phyloP scores from a whole-genome alignment of 2,329 filamentous ascomycete species.

The Neonectria faginata region DNA sequence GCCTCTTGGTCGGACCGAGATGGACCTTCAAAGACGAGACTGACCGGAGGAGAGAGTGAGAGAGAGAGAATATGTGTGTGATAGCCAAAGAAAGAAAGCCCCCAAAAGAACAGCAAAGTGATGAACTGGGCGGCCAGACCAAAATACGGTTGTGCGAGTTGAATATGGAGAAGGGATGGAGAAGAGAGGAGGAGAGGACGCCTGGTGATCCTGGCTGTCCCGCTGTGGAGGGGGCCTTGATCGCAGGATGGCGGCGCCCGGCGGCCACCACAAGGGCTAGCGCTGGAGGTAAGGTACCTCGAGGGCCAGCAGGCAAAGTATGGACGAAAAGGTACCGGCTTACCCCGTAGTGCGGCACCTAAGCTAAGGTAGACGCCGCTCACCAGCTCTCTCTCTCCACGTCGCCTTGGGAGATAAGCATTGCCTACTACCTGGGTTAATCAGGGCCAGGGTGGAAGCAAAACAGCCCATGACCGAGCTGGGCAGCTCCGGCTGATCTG shows the following conservation, averaged over 20 bases:
- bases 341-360: not conserved
- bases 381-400: conserved; percentile 34
- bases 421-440: conserved; percentile 1
- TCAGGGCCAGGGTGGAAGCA: conserved; percentile 26
- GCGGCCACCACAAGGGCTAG: conserved; percentile 9
- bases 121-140: not conserved
- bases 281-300: conserved; percentile 9
- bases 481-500: conserved; percentile 13
- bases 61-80: conserved; percentile 30
- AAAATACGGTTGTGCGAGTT: conserved; percentile 3
- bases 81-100: conserved; percentile 9
- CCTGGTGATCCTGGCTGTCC: conserved; percentile 17
- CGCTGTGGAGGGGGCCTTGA: conserved; percentile 1
- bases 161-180: conserved; percentile 5
- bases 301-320: not conserved
- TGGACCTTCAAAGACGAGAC: not conserved
- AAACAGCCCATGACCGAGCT: conserved; percentile 14
- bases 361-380: conserved; percentile 36
- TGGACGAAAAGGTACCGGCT: not conserved
- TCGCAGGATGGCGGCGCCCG: conserved; percentile 28
- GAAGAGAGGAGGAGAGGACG: conserved; percentile 13
- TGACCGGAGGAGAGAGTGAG: conserved; percentile 25
- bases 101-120: conserved; percentile 1
- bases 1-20: conserved; percentile 15
- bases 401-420: conserved; percentile 43